phyloP scores from a whole-genome alignment of 2,329 filamentous ascomycete species.

The Pseudopyricularia javanii region DNA sequence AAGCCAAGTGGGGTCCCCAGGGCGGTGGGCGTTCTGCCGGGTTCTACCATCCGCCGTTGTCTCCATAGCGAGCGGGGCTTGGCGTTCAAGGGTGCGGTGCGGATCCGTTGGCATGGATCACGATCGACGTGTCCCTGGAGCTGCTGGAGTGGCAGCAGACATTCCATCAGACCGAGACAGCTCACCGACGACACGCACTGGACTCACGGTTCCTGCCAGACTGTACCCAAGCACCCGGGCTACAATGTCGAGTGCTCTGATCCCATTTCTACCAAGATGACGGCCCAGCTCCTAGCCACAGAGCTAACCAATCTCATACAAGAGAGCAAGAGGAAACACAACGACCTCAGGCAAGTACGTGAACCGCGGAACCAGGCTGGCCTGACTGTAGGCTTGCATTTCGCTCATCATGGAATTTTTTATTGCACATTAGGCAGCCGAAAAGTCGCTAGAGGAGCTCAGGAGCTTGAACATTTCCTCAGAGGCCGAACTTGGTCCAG shows the following conservation, averaged over 20 bases:
- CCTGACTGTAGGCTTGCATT: not conserved
- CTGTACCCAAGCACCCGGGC: not conserved
- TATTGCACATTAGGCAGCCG: slow-evolving; percentile 55
- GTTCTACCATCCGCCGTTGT: slow-evolving; percentile 5
- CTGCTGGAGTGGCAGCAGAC: not conserved
- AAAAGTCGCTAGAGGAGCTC: slow-evolving; percentile 85
- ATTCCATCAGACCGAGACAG: not conserved
- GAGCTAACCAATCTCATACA: slow-evolving; percentile 86
- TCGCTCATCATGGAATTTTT: slow-evolving; percentile 5
- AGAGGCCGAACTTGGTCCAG: slow-evolving; percentile 63
- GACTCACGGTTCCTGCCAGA: not conserved
- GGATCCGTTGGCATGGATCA: not conserved
- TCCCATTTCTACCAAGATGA: slow-evolving; percentile 48
- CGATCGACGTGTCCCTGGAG: not conserved
- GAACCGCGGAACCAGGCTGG: not conserved
- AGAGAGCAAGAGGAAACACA: slow-evolving; percentile 90
- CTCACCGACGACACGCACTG: not conserved
- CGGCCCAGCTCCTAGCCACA: slow-evolving; percentile 75
- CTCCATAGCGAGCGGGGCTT: not conserved
- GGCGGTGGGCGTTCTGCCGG: slow-evolving; percentile 10
- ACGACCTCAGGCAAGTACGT: slow-evolving; percentile 70
- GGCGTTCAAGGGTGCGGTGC: not conserved
- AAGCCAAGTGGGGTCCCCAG: not conserved
- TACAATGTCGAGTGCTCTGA: slow-evolving; percentile 7
- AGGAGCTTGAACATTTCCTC: slow-evolving; percentile 63